phyloP scores from a whole-genome alignment of 176 grass and related monocot species.

The Thalia dealbata region DNA sequence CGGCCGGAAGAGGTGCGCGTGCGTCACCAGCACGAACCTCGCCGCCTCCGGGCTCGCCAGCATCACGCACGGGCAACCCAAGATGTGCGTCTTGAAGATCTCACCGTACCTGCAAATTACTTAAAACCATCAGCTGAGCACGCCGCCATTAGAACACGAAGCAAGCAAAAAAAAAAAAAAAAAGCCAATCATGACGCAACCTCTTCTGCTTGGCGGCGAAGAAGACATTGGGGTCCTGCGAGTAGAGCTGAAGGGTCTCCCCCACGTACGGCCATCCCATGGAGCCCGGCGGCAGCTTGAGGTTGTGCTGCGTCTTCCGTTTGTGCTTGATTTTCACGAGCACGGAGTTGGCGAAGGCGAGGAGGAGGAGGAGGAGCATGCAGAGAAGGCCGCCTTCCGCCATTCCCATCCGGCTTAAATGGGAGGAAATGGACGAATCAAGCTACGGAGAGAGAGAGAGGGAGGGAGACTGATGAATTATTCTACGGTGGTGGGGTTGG shows the following conservation, averaged over 20 bases:
- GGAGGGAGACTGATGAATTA: too few relatives aligned
- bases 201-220: slow-evolving; percentile 66
- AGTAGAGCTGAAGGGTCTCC: slow-evolving; percentile 94
- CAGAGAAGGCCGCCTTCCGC: slow-evolving; percentile 24
- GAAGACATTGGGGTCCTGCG: slow-evolving; percentile 80
- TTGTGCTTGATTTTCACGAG: slow-evolving; percentile 17
- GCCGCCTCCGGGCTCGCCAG: slow-evolving; percentile 94
- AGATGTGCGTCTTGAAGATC: slow-evolving; percentile 78
- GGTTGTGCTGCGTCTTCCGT: not conserved
- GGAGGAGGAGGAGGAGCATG: slow-evolving; percentile 23
- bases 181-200: slow-evolving; percentile 23
- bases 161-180: too few relatives aligned
- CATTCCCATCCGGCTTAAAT: slow-evolving; percentile 25
- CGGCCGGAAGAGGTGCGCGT: slow-evolving; percentile 69
- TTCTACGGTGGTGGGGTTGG: too few relatives aligned
- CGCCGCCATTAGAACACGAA: too few relatives aligned
- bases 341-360: slow-evolving; percentile 15
- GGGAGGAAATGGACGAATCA: not conserved
- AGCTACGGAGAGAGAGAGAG: not conserved
- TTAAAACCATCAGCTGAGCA: not conserved
- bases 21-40: slow-evolving; percentile 70
- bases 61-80: slow-evolving; percentile 96
- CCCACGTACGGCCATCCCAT: slow-evolving; percentile 91
- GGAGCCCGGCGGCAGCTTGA: slow-evolving; percentile 66
- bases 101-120: slow-evolving; percentile 60